A percentile compares a stretch with the other conserved stretches of the same genome.
Evolutionary conservation across 2,329 filamentous ascomycete genomes (phyloP).

Genomic region (Alternaria consortialis): DNA sequence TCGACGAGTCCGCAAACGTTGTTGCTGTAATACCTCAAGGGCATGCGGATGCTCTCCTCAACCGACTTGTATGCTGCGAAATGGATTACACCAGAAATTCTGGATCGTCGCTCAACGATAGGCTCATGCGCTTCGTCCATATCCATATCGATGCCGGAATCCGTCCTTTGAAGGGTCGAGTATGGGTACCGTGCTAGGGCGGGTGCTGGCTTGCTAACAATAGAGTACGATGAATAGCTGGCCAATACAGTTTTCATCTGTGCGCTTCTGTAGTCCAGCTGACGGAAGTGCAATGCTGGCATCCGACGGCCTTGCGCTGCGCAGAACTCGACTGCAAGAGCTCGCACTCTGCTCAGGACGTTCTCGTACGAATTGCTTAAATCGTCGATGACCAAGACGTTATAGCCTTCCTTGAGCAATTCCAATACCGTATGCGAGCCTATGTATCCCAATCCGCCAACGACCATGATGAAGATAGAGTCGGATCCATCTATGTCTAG

Average conservation of each 20-base stretch:
- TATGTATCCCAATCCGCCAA: slow-evolving; percentile 65
- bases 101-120: slow-evolving; percentile 52
- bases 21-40: slow-evolving; percentile 72
- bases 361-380: slow-evolving; percentile 57
- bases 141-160: slow-evolving; percentile 45
- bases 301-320: slow-evolving; percentile 51
- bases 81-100: slow-evolving; percentile 71
- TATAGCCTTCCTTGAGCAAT: slow-evolving; percentile 63
- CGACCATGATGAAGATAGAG: slow-evolving; percentile 60
- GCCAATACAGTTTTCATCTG: slow-evolving; percentile 56
- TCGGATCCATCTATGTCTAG: slow-evolving; percentile 49
- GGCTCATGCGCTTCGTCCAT: slow-evolving; percentile 33
- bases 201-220: slow-evolving; percentile 27
- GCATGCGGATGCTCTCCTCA: slow-evolving; percentile 67
- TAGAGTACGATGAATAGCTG: slow-evolving; percentile 49
- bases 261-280: slow-evolving; percentile 59
- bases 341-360: slow-evolving; percentile 49
- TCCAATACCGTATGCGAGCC: slow-evolving; percentile 65
- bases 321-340: slow-evolving; percentile 51
- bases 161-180: slow-evolving; percentile 38
- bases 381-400: slow-evolving; percentile 60
- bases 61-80: slow-evolving; percentile 75
- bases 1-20: slow-evolving; percentile 71
- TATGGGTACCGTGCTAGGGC: slow-evolving; percentile 36
- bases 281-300: slow-evolving; percentile 58